Conservation (phyloP, 768 basidiomycete species). For the Omphalotus guepiniiformis region DNA sequence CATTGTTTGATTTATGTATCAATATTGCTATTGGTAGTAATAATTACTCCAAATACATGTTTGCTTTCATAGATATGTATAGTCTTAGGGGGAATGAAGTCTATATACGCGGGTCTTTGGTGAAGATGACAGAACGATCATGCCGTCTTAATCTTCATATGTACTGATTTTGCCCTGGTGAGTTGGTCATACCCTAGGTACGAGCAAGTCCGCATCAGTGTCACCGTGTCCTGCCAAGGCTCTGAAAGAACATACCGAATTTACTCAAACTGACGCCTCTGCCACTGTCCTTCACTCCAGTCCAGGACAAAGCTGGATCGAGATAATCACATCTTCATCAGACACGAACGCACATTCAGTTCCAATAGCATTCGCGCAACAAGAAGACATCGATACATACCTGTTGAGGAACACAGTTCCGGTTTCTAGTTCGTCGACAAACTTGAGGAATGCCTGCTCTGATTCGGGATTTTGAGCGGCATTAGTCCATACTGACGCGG, state of each 20-base stretch:
- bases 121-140: too few species aligned
- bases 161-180: conserved; percentile 73
- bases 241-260: conserved; percentile 55
- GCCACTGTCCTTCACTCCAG: conserved; percentile 91
- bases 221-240: neutral
- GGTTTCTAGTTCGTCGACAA: conserved; percentile 72
- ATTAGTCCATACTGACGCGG: conserved; percentile 93
- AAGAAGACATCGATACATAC: conserved; percentile 26
- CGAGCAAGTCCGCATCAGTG: neutral
- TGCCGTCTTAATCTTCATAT: conserved; percentile 72
- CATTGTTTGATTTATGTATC: too few species aligned
- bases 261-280: conserved; percentile 87
- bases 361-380: neutral
- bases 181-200: conserved; percentile 79
- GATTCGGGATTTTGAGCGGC: conserved; percentile 55
- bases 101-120: too few species aligned
- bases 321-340: conserved; percentile 81
- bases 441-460: conserved; percentile 57
- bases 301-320: conserved; percentile 94
- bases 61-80: too few species aligned
- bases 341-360: neutral
- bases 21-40: too few species aligned
- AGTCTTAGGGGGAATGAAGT: too few species aligned
- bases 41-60: too few species aligned
- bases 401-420: conserved; percentile 95